Conservation (phyloP, 192 early-diverging fungal species). For the Lobulomyces angularis region DNA sequence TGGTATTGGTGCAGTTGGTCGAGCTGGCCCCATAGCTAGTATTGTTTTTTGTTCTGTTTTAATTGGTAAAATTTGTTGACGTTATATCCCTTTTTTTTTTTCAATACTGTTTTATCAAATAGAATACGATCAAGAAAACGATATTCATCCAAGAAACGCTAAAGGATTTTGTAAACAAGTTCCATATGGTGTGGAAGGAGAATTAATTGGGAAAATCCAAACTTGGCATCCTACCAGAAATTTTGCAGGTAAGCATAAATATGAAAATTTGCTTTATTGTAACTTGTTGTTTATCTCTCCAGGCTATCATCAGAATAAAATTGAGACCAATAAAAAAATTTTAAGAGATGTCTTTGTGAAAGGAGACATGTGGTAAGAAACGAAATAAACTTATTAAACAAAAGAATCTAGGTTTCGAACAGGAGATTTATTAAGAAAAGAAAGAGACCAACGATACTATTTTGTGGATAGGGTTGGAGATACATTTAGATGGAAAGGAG, state of each 20-base stretch:
- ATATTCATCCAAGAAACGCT: constrained; percentile 38
- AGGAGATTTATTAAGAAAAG: constrained; percentile 44
- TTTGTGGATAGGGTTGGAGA: constrained; percentile 62
- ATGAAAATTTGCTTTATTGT: constrained; percentile 23
- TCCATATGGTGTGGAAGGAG: constrained; percentile 38
- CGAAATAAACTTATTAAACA: no score
- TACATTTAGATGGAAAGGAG: constrained; percentile 59
- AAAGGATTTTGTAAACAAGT: constrained; percentile 37
- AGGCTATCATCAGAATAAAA: constrained; percentile 39
- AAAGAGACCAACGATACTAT: constrained; percentile 39
- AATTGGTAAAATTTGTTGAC: neutral
- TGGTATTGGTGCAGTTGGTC: constrained; percentile 54
- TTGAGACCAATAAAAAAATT: constrained; percentile 34
- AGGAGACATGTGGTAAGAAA: constrained; percentile 32
- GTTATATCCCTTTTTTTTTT: constrained; percentile 7
- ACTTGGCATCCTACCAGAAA: constrained; percentile 12
- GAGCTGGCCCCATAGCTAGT: constrained; percentile 34
- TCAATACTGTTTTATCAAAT: constrained; percentile 9
- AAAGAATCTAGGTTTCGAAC: no score
- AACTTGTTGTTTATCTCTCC: no score
- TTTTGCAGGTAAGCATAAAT: constrained; percentile 18
- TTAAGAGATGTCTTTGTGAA: constrained; percentile 40
- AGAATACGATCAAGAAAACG: constrained; percentile 11
- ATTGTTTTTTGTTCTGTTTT: constrained; percentile 16
- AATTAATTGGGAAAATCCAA: constrained; percentile 34